These are phyloP conservation scores for Phytophthora citrophthora DNA, from an alignment of 352 stramenopile genomes.

Conservation along the genomic window DNA sequence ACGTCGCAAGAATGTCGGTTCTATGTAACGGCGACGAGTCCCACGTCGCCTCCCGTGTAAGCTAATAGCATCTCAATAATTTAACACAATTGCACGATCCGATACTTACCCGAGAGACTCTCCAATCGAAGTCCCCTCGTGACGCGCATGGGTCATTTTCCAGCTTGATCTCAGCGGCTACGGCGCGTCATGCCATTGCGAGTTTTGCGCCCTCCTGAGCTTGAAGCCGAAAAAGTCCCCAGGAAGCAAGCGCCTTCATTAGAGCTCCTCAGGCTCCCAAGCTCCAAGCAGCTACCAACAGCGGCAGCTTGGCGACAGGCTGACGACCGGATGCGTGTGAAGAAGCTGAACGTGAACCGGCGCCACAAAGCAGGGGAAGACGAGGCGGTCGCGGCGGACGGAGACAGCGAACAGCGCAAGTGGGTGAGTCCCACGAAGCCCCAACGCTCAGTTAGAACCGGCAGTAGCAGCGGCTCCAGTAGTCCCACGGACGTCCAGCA, in stretches of 20 bases:
- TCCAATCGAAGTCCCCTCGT: conserved; percentile 16
- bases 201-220: conserved; percentile 27
- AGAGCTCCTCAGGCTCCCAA: too few species aligned
- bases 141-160: conserved; percentile 30
- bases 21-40: conserved; percentile 20
- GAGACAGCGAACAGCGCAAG: conserved; percentile 41
- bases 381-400: conserved; percentile 37
- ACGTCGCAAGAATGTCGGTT: conserved; percentile 17
- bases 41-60: conserved; percentile 13
- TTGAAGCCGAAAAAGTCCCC: conserved; percentile 3
- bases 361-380: conserved; percentile 72
- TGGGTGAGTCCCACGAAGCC: conserved; percentile 55
- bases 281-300: neutral
- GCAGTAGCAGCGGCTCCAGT: conserved; percentile 41
- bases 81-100: neutral
- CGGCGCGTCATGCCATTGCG: conserved; percentile 31
- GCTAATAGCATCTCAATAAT: neutral
- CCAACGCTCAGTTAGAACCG: conserved; percentile 11
- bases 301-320: conserved; percentile 13
- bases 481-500: conserved; percentile 55
- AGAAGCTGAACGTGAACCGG: conserved; percentile 74
- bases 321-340: conserved; percentile 68
- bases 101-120: neutral
- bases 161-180: conserved; percentile 22
- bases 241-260: neutral